Evolutionary conservation across 352 stramenopile species (phyloP), one percentile per base, ranked within the genome.

Genomic region (Phytophthora ramorum): DNA sequence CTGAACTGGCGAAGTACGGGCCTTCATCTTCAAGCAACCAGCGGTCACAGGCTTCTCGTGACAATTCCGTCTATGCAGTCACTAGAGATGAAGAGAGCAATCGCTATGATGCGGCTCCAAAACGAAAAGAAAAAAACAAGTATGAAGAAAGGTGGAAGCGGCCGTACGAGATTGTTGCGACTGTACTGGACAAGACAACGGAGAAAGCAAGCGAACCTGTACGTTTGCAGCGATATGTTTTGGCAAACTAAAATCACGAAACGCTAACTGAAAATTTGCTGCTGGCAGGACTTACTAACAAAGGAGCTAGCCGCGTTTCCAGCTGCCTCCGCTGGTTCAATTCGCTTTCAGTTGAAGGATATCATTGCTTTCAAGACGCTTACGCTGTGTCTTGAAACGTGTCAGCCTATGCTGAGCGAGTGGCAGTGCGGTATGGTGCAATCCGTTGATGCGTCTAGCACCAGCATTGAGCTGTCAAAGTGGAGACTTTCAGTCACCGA

Each of bases 291-390:
- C 53, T 5, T 24, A 24, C 22, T 86, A 17, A 50, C 63, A 7
- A 60, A 56, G 14, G 28, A 75, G 24, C 57, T 92, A 12, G 43
- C 53, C 28, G 47, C 41, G 13, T 85, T 75, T 52, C 81, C 63
- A 12, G 60, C 59, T n/a, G 48, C 47, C 1, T 30, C 69, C 19
- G 28, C 40, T 8, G 43, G 46, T 13, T 35, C 41, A 0, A 66
- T 22, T 34, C 28, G 63, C 4, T 74, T 91, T 26, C 57, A 85
- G 48, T 53, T 34, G 0, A 71, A 74, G 34, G 81, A 94, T 58
- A 44, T 91, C 13, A 48, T 94, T 54, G 83, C 80, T 4, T 92
- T 89, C 66, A 91, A 91, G 66, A 94, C 85, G 17, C 68, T 94
- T 34, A 83, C 78, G 32, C 63, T 94, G 28, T 92, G 84, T 35